A percentile compares a stretch with the other conserved stretches of the same genome.
phyloP scores from a whole-genome alignment of 495 filamentous ascomycete genomes.

The Annulohypoxylon nitens region DNA sequence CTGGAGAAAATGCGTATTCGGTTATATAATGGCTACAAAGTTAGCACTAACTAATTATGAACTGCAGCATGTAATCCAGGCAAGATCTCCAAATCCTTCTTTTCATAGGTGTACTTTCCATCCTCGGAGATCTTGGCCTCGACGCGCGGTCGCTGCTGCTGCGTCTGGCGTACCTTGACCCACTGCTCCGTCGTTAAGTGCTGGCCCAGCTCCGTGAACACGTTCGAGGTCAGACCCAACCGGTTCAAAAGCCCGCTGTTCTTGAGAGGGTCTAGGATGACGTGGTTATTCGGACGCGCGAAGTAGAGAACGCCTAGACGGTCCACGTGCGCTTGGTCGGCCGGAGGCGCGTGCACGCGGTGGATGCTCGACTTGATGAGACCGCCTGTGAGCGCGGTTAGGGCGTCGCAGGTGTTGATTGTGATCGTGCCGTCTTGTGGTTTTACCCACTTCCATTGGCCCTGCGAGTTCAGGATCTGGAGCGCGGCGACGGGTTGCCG shows the following conservation, averaged over 20 bases:
- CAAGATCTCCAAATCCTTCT: constrained; percentile 63
- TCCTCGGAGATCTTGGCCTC: constrained; percentile 57
- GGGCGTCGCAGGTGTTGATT: constrained; percentile 65
- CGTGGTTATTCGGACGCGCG: constrained; percentile 56
- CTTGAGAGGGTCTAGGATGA: constrained; percentile 60
- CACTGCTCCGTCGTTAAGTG: constrained; percentile 54
- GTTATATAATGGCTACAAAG: neutral
- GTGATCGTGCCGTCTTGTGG: constrained; percentile 66
- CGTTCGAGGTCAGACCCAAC: constrained; percentile 55
- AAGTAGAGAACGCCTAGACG: constrained; percentile 67
- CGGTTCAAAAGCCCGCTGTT: constrained; percentile 60
- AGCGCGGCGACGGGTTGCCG: constrained; percentile 65
- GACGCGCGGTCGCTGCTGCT: constrained; percentile 60
- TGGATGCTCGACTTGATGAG: constrained; percentile 67
- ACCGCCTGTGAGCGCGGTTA: constrained; percentile 63
- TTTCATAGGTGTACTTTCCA: constrained; percentile 49
- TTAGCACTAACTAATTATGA: constrained; percentile 52
- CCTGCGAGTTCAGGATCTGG: constrained; percentile 61
- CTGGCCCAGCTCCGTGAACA: constrained; percentile 51
- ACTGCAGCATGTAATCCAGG: constrained; percentile 61
- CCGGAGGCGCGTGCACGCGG: constrained; percentile 63
- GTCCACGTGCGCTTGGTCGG: constrained; percentile 65
- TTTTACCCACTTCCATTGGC: constrained; percentile 64
- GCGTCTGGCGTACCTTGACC: constrained; percentile 54
- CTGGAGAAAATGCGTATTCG: neutral